These are phyloP conservation scores for Malassezia pachydermatis DNA, from an alignment of 1,284 basidiomycete species.

Conservation along the genomic window DNA sequence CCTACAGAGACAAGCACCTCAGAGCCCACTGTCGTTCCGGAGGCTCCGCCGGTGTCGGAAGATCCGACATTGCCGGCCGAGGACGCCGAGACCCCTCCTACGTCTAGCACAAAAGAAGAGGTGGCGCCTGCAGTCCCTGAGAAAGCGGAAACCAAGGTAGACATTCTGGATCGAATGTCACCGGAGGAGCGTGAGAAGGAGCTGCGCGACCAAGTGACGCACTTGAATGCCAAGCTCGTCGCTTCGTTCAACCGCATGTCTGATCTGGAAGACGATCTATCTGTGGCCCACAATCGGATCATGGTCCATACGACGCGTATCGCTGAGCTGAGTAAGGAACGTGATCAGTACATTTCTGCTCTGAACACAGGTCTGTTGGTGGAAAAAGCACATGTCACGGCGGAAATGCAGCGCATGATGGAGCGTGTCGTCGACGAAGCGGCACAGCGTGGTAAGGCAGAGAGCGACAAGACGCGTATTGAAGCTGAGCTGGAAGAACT, in stretches of 20 bases:
- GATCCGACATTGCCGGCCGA: background rate
- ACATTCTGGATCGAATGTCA: background rate
- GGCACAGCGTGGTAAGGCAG: conserved; percentile 73
- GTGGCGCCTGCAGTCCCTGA: background rate
- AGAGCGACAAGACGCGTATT: conserved; percentile 58
- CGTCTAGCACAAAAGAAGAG: background rate
- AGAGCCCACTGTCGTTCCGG: background rate
- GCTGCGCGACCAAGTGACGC: conserved; percentile 74
- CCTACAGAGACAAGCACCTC: no score
- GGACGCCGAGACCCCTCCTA: background rate
- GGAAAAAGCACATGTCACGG: conserved; percentile 75
- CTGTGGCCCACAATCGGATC: conserved; percentile 63
- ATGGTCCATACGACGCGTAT: conserved; percentile 49
- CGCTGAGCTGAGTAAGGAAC: conserved; percentile 54
- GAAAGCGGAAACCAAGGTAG: background rate
- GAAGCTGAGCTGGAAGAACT: conserved; percentile 66
- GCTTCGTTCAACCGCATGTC: conserved; percentile 80
- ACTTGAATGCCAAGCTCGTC: conserved; percentile 85
- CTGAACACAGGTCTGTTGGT: conserved; percentile 70
- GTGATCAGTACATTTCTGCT: conserved; percentile 49
- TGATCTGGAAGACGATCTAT: conserved; percentile 81
- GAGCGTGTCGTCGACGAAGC: conserved; percentile 89
- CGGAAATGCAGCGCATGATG: conserved; percentile 86
- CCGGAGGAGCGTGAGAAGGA: conserved; percentile 70
- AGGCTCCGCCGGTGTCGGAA: background rate